Evolutionary conservation across 805 yeast genomes (phyloP).

Genomic region (Myxozyma udenii): DNA sequence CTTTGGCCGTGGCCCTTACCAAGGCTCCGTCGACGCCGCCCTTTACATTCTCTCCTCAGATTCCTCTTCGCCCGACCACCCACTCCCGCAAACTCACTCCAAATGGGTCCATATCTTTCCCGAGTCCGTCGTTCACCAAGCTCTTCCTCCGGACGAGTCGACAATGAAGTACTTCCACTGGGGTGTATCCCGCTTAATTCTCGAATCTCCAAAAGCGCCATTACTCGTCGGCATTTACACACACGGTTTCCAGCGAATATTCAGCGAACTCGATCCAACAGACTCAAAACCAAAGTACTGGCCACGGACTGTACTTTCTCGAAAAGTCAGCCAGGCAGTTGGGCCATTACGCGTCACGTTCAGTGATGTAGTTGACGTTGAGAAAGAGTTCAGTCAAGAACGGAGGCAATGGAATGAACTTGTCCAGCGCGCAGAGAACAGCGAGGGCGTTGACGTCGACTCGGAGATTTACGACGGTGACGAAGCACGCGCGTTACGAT

Average conservation of each 20-base stretch:
- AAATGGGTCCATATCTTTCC: conserved; percentile 92
- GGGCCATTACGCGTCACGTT: conserved; percentile 52
- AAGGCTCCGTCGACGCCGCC: conserved; percentile 83
- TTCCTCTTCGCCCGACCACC: neutral
- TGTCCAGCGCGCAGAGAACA: conserved; percentile 39
- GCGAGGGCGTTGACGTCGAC: neutral
- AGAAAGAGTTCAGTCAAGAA: conserved; percentile 53
- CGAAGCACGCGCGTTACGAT: conserved; percentile 64
- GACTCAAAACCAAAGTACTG: conserved; percentile 56
- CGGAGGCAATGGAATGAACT: conserved; percentile 68
- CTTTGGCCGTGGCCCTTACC: conserved; percentile 92
- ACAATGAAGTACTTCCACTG: conserved; percentile 94
- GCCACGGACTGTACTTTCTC: conserved; percentile 45
- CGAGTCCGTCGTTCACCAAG: conserved; percentile 88
- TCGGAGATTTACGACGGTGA: conserved; percentile 55
- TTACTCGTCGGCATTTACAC: conserved; percentile 82
- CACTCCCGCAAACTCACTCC: conserved; percentile 14
- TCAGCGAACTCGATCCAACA: conserved; percentile 55
- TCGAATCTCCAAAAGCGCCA: conserved; percentile 82
- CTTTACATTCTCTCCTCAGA: conserved; percentile 59
- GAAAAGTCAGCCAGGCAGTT: conserved; percentile 55
- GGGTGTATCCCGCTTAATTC: conserved; percentile 83
- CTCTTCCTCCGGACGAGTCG: conserved; percentile 67
- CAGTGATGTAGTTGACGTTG: conserved; percentile 40
- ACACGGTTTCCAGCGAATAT: conserved; percentile 80